Percentiles rank a stretch among this genome's conserved stretches.
Evolutionary conservation across 2,329 filamentous ascomycete species (phyloP).

Genomic region (Aspergillus arachidicola): DNA sequence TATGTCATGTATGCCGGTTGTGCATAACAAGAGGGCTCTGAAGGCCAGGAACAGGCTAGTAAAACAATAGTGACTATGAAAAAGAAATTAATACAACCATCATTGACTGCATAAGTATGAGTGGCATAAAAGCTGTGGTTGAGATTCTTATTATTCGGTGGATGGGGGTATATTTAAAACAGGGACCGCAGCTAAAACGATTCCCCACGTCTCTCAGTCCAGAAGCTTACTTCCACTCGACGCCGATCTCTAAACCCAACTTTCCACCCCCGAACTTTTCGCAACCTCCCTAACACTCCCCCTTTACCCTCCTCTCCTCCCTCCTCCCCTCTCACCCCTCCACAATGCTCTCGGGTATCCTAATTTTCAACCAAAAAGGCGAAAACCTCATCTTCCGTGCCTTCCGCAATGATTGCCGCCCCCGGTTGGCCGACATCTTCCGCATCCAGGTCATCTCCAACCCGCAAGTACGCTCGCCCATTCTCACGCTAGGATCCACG

Average conservation of each 20-base stretch:
- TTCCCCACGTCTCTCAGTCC: slow-evolving; percentile 11
- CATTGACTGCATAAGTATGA: background rate
- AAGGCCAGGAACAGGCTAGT: background rate
- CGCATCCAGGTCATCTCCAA: slow-evolving; percentile 99
- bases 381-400: slow-evolving; percentile 99
- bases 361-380: slow-evolving; percentile 99
- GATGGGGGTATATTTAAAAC: background rate
- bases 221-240: slow-evolving; percentile 3
- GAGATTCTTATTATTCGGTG: background rate
- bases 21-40: slow-evolving; percentile 2
- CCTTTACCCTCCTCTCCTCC: slow-evolving; percentile 9
- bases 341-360: slow-evolving; percentile 89
- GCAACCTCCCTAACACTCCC: slow-evolving; percentile 4
- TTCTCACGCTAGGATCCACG: slow-evolving; percentile 93
- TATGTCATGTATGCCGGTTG: background rate
- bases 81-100: background rate
- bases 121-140: background rate
- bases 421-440: slow-evolving; percentile 96
- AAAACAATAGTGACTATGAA: background rate
- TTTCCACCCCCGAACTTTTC: slow-evolving; percentile 10
- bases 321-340: slow-evolving; percentile 16
- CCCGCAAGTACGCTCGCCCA: slow-evolving; percentile 93
- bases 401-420: slow-evolving; percentile 97
- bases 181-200: background rate
- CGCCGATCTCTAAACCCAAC: slow-evolving; percentile 8